A percentile compares a stretch with the other conserved stretches of the same genome.
phyloP scores from a whole-genome alignment of 2,329 filamentous ascomycete species.

The Claviceps sp. region DNA sequence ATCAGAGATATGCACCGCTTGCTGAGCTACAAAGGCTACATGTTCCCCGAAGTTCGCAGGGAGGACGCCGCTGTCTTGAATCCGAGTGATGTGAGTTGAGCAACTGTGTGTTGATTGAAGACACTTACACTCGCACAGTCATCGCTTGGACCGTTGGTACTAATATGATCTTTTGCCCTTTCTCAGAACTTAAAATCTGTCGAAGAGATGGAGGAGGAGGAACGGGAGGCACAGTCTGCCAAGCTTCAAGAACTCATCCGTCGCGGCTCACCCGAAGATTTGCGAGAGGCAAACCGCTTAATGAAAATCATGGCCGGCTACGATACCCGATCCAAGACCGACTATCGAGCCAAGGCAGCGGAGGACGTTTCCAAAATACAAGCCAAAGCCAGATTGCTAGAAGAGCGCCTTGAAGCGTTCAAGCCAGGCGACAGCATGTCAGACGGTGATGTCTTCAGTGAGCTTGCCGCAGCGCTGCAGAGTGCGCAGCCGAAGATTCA shows the following conservation, averaged over 20 bases:
- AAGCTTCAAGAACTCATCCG: slow-evolving; percentile 95
- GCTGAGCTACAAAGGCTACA: slow-evolving; percentile 91
- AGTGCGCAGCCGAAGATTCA: slow-evolving; percentile 97
- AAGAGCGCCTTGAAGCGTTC: slow-evolving; percentile 83
- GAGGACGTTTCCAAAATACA: slow-evolving; percentile 92
- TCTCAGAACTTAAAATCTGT: slow-evolving; percentile 79
- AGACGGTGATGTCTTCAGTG: slow-evolving; percentile 58
- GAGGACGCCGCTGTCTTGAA: slow-evolving; percentile 96
- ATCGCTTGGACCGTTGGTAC: slow-evolving; percentile 14
- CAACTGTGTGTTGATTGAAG: background rate
- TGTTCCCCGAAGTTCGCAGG: slow-evolving; percentile 79
- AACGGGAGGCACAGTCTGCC: slow-evolving; percentile 87
- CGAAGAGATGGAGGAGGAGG: slow-evolving; percentile 98
- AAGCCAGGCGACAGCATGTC: slow-evolving; percentile 66
- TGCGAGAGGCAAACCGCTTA: slow-evolving; percentile 91
- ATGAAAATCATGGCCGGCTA: slow-evolving; percentile 99
- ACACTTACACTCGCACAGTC: too few species aligned
- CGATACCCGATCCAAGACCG: slow-evolving; percentile 88
- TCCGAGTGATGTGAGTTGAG: slow-evolving; percentile 71
- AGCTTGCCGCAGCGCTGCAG: slow-evolving; percentile 76
- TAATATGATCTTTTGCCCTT: background rate
- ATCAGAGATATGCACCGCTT: slow-evolving; percentile 96
- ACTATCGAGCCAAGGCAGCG: slow-evolving; percentile 94
- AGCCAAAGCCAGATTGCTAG: slow-evolving; percentile 81
- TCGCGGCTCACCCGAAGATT: slow-evolving; percentile 76